Evolutionary conservation across 768 basidiomycete genomes (phyloP).

Genomic region (Floccularia luteovirens): DNA sequence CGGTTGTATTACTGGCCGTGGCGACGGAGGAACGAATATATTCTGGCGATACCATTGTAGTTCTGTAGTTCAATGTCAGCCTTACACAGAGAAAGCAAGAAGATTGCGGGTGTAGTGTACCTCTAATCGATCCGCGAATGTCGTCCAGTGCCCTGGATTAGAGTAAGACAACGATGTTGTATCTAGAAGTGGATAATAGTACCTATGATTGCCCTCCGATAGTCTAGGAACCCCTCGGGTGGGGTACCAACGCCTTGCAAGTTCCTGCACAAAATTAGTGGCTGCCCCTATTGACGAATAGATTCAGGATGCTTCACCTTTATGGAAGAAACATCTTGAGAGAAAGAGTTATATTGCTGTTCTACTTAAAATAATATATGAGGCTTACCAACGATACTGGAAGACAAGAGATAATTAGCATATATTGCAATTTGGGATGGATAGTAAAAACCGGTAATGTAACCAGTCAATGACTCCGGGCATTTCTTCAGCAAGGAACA

Average conservation of each 20-base stretch:
- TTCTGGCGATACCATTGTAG: conserved; percentile 73
- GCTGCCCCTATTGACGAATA: neutral
- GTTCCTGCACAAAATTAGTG: conserved; percentile 38
- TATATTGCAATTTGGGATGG: neutral
- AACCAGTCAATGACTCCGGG: conserved; percentile 72
- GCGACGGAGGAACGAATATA: conserved; percentile 44
- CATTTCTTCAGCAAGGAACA: conserved; percentile 73
- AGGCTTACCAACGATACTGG: conserved; percentile 64
- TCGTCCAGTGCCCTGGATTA: conserved; percentile 69
- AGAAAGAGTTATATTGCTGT: conserved; percentile 2
- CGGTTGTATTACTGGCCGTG: too few species aligned
- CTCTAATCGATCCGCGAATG: conserved; percentile 68
- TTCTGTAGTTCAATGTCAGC: conserved; percentile 37
- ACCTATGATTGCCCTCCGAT: conserved; percentile 53
- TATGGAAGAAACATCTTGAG: conserved; percentile 79
- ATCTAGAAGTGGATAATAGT: neutral
- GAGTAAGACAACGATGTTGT: neutral
- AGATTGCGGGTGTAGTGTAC: conserved; percentile 21
- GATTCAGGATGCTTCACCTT: conserved; percentile 41
- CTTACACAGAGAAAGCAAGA: too few species aligned
- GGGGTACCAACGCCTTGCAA: conserved; percentile 70
- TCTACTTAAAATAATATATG: neutral
- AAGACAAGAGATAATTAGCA: conserved; percentile 2
- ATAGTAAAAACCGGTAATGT: conserved; percentile 57
- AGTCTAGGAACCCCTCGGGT: conserved; percentile 19